Percentiles rank a stretch among this genome's conserved stretches.
Conservation (phyloP, 306 rosid species). For the Pachyrhizus erosus region DNA sequence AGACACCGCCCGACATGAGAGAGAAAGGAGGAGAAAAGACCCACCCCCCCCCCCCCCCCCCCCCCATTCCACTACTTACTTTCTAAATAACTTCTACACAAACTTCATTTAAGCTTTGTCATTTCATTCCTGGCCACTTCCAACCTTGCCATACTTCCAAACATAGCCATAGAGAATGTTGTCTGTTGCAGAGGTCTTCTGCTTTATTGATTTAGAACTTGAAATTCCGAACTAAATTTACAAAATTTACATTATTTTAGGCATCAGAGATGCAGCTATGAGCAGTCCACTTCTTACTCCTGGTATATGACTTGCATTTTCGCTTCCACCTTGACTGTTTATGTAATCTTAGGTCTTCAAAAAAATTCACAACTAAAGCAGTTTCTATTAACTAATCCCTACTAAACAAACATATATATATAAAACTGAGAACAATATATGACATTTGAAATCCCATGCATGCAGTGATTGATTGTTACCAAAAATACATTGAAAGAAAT, state of each 20-base stretch:
- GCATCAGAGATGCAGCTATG: neutral
- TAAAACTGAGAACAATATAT: slow-evolving; percentile 13
- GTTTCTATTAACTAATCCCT: neutral
- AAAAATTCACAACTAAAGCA: slow-evolving; percentile 6
- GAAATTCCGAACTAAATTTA: neutral
- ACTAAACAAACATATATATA: slow-evolving; percentile 9
- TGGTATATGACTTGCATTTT: neutral
- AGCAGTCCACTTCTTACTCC: neutral
- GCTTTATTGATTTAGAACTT: neutral
- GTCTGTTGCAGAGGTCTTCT: neutral
- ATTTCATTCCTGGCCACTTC: slow-evolving; percentile 7
- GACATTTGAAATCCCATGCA: slow-evolving; percentile 28
- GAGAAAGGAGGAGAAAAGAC: too few relatives aligned
- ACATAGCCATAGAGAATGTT: neutral
- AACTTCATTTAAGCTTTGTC: neutral
- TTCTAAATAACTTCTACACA: neutral
- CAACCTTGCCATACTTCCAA: neutral
- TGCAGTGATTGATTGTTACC: slow-evolving; percentile 32
- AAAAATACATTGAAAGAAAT: slow-evolving; percentile 28
- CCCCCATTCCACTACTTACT: neutral
- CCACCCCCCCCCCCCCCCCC: too few relatives aligned
- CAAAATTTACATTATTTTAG: slow-evolving; percentile 19
- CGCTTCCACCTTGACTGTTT: slow-evolving; percentile 4
- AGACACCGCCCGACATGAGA: too few relatives aligned
- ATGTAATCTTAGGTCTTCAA: neutral